Conservation (phyloP, 345 rosid genomes). For the Camelina laxa region DNA sequence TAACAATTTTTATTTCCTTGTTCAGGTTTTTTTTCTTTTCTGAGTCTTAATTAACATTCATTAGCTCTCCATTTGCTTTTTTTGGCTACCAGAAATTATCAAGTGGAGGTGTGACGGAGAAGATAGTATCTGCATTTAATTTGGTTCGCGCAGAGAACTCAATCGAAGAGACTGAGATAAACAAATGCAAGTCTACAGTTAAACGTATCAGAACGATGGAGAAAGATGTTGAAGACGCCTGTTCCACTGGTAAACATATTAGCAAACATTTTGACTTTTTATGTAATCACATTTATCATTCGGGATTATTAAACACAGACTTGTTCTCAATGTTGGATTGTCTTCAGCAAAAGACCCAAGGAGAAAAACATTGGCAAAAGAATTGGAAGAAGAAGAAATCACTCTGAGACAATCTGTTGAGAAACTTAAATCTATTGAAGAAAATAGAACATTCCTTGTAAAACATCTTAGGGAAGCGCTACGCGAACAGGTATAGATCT, state of each 20-base stretch:
- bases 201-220: conserved; percentile 72
- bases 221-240: conserved; percentile 67
- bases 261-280: neutral
- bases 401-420: conserved; percentile 65
- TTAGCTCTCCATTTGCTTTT: neutral
- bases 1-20: conserved; percentile 26
- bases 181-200: conserved; percentile 67
- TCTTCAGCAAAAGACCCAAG: conserved; percentile 63
- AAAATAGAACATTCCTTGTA: conserved; percentile 64
- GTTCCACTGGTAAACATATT: conserved; percentile 55
- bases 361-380: conserved; percentile 63
- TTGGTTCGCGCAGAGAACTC: conserved; percentile 61
- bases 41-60: neutral
- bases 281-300: neutral
- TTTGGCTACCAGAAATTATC: conserved; percentile 59
- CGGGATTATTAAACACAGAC: neutral
- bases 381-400: conserved; percentile 73
- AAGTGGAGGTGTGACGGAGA: conserved; percentile 78
- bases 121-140: conserved; percentile 79
- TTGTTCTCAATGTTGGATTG: neutral
- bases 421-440: conserved; percentile 77
- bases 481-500: conserved; percentile 62
- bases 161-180: conserved; percentile 76
- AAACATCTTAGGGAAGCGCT: conserved; percentile 79
- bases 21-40: neutral